These are phyloP conservation scores for Calonectria crousiana DNA, from an alignment of 2,329 filamentous ascomycete genomes.

Conservation along the genomic window DNA sequence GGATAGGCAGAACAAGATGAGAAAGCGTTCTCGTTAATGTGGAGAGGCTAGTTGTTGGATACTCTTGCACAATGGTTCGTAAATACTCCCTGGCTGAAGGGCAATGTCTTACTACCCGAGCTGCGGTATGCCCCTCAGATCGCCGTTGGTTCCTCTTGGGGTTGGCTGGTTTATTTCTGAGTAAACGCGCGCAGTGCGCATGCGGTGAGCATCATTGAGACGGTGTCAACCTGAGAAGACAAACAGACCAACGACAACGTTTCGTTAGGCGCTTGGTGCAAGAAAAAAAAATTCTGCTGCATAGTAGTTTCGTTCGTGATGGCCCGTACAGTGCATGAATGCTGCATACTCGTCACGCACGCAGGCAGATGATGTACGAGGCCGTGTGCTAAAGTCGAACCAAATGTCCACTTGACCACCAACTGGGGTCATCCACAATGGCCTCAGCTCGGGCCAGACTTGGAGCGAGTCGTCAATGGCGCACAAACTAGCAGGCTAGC, in stretches of 20 bases:
- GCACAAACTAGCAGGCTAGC: slow-evolving; percentile 27
- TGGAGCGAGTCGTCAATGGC: slow-evolving; percentile 25
- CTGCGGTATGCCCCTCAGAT: background rate
- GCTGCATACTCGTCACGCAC: background rate
- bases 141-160: background rate
- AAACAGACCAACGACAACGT: background rate
- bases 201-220: background rate
- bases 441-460: background rate
- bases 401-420: slow-evolving; percentile 7
- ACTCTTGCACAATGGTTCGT: background rate
- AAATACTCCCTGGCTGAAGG: background rate
- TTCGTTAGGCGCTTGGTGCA: background rate
- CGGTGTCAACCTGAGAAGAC: background rate
- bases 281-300: background rate
- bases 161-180: background rate
- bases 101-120: background rate
- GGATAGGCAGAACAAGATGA: background rate
- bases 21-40: background rate
- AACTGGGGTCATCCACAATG: background rate
- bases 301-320: background rate
- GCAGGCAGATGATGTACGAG: background rate
- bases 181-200: background rate
- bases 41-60: background rate
- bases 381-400: background rate
- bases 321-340: background rate